Evolutionary conservation across 2,329 filamentous ascomycete species (phyloP), one percentile per base, ranked within the genome.

Genomic region (Sphaerulina musiva): DNA sequence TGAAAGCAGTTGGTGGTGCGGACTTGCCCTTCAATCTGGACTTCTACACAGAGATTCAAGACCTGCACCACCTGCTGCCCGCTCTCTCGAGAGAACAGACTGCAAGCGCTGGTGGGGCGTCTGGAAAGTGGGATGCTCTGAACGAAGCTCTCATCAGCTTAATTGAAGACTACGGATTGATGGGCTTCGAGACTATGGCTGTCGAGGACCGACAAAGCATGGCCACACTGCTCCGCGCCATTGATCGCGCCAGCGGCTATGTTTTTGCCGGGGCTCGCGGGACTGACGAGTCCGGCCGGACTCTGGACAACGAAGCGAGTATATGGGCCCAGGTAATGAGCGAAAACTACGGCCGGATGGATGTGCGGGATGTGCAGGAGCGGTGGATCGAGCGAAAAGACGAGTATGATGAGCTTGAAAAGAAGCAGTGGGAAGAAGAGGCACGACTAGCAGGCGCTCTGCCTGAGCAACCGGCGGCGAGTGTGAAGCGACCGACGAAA

Each of bases 321-420:
- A 82, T 98, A n/a, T 98, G 93, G 93, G 89, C 95, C 66, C 84
- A 97, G 43, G 89, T 93, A 2, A 95, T 97, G 83, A 83, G 90
- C 53, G 80, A 84, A 58, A 79, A 80, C 2, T 70, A 67, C 62
- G 79, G 80, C 55, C 81, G 83, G 36, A 83, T 95, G 78, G 90
- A 95, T 64, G 83, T 90, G 8, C 78, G 85, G 56, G 92, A 98
- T 71, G 85, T 97, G 59, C 93, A 98, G 72, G 93, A 98, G 74
- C 80, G 93, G 57, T 98, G 93, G 93, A 75, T 98, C 32, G 92
- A 97, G 72, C 79, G 85, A 40, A 93, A 91, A 68, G 91, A 91
- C 12, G 89, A 86, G 60, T 89, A 89, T 66, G 93, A 98, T 70
- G 84, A 85, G 62, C 74, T 83, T 56, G 93, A 97, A 76, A 76